Conservation (phyloP, 345 rosid genomes). For the Jatropha curcas region DNA sequence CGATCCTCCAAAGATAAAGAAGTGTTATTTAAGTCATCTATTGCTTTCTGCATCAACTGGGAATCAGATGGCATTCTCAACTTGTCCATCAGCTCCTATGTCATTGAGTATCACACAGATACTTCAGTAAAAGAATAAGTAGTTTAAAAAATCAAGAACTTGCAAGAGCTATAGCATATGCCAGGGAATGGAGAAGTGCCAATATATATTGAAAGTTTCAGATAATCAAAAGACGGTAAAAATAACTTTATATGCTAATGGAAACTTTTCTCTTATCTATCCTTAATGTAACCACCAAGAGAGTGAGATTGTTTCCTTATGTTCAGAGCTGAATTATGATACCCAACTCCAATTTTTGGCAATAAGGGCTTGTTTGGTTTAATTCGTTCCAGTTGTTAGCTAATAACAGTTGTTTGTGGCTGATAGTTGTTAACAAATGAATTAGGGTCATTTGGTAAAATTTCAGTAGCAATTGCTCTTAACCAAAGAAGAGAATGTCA, state of each 20-base stretch:
- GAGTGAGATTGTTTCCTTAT: background rate
- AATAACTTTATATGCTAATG: too few relatives aligned
- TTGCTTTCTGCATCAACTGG: conserved; percentile 73
- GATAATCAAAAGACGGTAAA: background rate
- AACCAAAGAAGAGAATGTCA: too few relatives aligned
- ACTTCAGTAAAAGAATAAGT: background rate
- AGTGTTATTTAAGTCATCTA: conserved; percentile 73
- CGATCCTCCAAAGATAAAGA: conserved; percentile 72
- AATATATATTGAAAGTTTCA: background rate
- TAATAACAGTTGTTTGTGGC: too few relatives aligned
- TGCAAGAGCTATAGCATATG: background rate
- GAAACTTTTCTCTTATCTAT: background rate
- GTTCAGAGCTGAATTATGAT: too few relatives aligned
- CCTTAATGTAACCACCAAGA: background rate
- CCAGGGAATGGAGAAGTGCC: background rate
- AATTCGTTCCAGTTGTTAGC: too few relatives aligned
- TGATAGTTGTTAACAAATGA: too few relatives aligned
- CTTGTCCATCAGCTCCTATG: conserved; percentile 77
- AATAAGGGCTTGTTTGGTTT: too few relatives aligned
- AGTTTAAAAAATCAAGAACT: background rate
- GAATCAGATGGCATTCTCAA: conserved; percentile 84
- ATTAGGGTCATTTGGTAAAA: too few relatives aligned
- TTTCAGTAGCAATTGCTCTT: too few relatives aligned
- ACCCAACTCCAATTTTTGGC: too few relatives aligned
- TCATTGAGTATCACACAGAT: conserved; percentile 5